These are phyloP conservation scores for Cicer yamashitae DNA, from an alignment of 306 rosid genomes.

Conservation along the genomic window DNA sequence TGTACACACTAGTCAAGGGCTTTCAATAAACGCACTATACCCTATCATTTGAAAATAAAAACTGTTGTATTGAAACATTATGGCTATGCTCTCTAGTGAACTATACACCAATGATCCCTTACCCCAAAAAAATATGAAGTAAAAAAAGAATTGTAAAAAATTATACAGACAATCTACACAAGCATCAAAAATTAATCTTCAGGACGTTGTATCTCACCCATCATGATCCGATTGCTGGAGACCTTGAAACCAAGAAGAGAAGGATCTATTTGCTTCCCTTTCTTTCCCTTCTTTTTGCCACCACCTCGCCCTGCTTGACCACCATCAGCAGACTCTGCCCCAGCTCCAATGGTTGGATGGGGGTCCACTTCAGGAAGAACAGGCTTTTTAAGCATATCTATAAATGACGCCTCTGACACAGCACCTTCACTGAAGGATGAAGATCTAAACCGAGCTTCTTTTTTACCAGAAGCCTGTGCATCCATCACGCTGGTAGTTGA, in stretches of 20 bases:
- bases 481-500: conserved; percentile 47
- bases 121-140: not conserved
- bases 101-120: conserved; percentile 54
- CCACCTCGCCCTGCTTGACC: conserved; percentile 59
- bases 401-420: conserved; percentile 70
- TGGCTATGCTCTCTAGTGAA: conserved; percentile 48
- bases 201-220: conserved; percentile 81
- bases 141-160: conserved; percentile 19
- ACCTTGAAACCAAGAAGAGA: conserved; percentile 79
- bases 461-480: conserved; percentile 56
- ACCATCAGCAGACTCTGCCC: conserved; percentile 54
- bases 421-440: conserved; percentile 65
- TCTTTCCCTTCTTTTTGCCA: conserved; percentile 80
- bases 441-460: conserved; percentile 58
- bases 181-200: conserved; percentile 51
- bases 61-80: conserved; percentile 36
- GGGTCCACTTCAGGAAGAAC: conserved; percentile 58
- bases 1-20: conserved; percentile 43
- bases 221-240: conserved; percentile 75
- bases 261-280: conserved; percentile 79
- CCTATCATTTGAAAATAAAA: conserved; percentile 36
- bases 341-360: conserved; percentile 50
- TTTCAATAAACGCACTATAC: conserved; percentile 34
- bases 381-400: conserved; percentile 70
- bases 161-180: conserved; percentile 38